These are phyloP conservation scores for Apiospora malaysiana DNA, from an alignment of 2,329 filamentous ascomycete genomes.

Conservation along the genomic window DNA sequence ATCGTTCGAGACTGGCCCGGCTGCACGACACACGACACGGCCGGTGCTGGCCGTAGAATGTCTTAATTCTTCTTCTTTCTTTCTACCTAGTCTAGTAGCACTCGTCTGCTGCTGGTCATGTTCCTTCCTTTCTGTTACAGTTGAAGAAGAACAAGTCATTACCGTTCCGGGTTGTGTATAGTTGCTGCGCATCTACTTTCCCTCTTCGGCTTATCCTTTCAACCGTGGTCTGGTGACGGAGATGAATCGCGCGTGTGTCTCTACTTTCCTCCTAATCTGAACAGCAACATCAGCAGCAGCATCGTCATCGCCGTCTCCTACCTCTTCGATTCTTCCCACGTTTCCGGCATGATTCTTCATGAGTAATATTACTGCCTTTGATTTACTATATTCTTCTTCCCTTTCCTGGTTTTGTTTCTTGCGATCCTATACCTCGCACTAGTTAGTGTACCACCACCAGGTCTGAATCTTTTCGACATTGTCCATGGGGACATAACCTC, in stretches of 20 bases:
- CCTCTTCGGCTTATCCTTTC: not conserved
- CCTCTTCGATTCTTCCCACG: not conserved
- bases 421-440: not conserved
- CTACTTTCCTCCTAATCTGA: not conserved
- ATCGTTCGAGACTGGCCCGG: not conserved
- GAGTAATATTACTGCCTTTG: not conserved
- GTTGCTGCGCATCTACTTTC: constrained; percentile 14
- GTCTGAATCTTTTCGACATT: not conserved
- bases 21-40: not conserved
- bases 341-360: constrained; percentile 2
- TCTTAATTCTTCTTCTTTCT: not conserved
- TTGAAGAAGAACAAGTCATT: not conserved
- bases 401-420: not conserved
- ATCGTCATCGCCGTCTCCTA: not conserved
- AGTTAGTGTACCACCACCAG: not conserved
- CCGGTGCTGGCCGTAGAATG: not conserved
- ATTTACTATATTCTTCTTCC: not conserved
- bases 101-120: not conserved
- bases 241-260: not conserved
- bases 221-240: not conserved
- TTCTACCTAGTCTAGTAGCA: no score
- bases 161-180: not conserved
- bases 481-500: not conserved
- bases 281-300: not conserved
- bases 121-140: not conserved